Evolutionary conservation across 495 filamentous ascomycete species (phyloP).

Genomic region (Pseudoneurospora amorphoporcata): DNA sequence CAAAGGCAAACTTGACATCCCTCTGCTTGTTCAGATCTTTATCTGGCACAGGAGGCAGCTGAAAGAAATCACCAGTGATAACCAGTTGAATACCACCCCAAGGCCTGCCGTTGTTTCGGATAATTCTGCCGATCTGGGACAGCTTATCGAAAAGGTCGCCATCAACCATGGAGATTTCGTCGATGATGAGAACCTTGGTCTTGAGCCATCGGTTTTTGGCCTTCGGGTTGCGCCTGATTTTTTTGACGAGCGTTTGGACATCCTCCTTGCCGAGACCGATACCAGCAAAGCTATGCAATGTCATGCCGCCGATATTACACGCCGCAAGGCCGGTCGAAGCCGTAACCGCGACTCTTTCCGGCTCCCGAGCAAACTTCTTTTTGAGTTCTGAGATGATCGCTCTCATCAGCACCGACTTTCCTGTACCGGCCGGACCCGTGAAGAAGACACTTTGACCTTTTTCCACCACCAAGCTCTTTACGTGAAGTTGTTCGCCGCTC

Average conservation of each 20-base stretch:
- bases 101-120: conserved; percentile 77
- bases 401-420: conserved; percentile 91
- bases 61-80: conserved; percentile 96
- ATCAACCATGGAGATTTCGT: conserved; percentile 98
- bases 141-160: conserved; percentile 95
- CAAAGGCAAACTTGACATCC: conserved; percentile 79
- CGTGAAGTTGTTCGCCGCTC: conserved; percentile 74
- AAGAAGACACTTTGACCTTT: conserved; percentile 86
- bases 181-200: conserved; percentile 77
- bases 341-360: conserved; percentile 80
- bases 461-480: conserved; percentile 70
- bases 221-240: conserved; percentile 82
- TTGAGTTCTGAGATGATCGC: conserved; percentile 76
- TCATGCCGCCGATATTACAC: conserved; percentile 93
- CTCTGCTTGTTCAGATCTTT: conserved; percentile 48
- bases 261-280: conserved; percentile 92
- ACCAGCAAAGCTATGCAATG: conserved; percentile 89
- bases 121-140: conserved; percentile 69
- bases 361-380: conserved; percentile 59
- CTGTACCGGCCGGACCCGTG: conserved; percentile 93
- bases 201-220: conserved; percentile 79
- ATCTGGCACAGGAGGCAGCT: conserved; percentile 78
- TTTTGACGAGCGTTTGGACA: conserved; percentile 72
- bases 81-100: conserved; percentile 96
- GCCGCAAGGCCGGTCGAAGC: conserved; percentile 93